Evolutionary conservation across 257 asterid species (phyloP).

Genomic region (Paulownia fortunei): DNA sequence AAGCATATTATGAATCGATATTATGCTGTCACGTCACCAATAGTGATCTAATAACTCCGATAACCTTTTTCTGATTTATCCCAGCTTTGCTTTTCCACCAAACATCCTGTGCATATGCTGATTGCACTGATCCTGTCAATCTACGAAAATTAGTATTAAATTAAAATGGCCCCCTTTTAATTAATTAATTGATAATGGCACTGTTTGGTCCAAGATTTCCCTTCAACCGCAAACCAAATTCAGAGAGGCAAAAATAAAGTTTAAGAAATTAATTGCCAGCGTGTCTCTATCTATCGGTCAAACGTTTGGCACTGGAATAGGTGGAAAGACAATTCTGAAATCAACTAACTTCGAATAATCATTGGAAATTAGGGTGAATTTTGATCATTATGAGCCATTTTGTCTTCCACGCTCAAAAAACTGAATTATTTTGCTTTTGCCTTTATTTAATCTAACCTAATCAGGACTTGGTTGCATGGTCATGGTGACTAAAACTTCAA

Average conservation of each 20-base stretch:
- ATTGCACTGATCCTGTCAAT: slow-evolving; percentile 13
- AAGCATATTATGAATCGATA: not conserved
- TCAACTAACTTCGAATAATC: slow-evolving; percentile 23
- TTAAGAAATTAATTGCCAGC: not conserved
- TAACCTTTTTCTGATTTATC: slow-evolving; percentile 11
- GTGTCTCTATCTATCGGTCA: slow-evolving; percentile 29
- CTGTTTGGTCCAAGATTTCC: slow-evolving; percentile 23
- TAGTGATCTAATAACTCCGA: slow-evolving; percentile 22
- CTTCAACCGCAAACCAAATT: slow-evolving; percentile 27
- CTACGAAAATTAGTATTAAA: slow-evolving; percentile 8
- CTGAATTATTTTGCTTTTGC: not conserved
- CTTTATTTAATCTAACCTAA: not conserved
- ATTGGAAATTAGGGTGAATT: slow-evolving; percentile 12
- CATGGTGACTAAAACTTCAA: no score
- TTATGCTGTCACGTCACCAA: slow-evolving; percentile 28
- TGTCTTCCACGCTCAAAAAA: slow-evolving; percentile 17
- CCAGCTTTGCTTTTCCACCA: slow-evolving; percentile 41
- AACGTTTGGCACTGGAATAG: slow-evolving; percentile 1
- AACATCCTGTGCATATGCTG: slow-evolving; percentile 27
- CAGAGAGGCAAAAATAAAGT: slow-evolving; percentile 7
- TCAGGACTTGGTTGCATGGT: no score
- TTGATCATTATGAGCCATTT: slow-evolving; percentile 12
- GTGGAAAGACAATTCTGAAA: not conserved
- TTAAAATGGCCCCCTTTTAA: slow-evolving; percentile 32
- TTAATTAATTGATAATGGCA: slow-evolving; percentile 5